Evolutionary conservation across 2,329 filamentous ascomycete species (phyloP).

Genomic region (Aspergillus pseudoterreus): DNA sequence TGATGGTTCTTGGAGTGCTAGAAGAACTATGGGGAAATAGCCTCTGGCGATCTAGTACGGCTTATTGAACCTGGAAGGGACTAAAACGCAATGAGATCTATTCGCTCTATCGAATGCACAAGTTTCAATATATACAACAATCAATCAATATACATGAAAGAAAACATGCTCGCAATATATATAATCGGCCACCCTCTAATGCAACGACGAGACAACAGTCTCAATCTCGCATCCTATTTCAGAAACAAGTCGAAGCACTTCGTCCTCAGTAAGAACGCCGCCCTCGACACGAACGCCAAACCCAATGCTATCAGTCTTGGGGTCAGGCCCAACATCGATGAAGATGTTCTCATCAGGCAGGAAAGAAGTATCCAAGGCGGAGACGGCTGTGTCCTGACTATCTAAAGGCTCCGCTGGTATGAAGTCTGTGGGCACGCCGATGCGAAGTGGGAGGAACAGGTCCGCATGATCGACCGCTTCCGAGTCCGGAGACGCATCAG

Average conservation of each 20-base stretch:
- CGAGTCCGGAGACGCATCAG: slow-evolving; percentile 1
- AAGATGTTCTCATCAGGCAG: slow-evolving; percentile 21
- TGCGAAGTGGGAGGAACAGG: slow-evolving; percentile 20
- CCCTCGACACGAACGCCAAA: slow-evolving; percentile 28
- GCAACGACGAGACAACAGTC: slow-evolving; percentile 5
- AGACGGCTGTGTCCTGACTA: slow-evolving; percentile 15
- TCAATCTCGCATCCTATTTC: slow-evolving; percentile 20
- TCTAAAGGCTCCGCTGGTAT: slow-evolving; percentile 14
- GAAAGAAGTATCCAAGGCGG: slow-evolving; percentile 20
- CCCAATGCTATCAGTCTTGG: slow-evolving; percentile 20
- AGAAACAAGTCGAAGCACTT: slow-evolving; percentile 15
- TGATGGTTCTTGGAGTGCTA: too few species aligned
- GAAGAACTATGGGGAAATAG: too few species aligned
- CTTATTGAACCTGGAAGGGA: too few species aligned
- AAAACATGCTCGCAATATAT: too few species aligned
- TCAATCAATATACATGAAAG: too few species aligned
- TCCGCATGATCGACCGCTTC: neutral
- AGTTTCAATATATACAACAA: too few species aligned
- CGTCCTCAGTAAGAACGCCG: slow-evolving; percentile 13
- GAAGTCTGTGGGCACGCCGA: slow-evolving; percentile 26
- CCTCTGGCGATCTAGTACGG: too few species aligned
- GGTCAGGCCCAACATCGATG: slow-evolving; percentile 26
- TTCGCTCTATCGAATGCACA: too few species aligned
- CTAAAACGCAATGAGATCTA: too few species aligned
- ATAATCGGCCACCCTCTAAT: too few species aligned